Evolutionary conservation across 805 yeast genomes (phyloP), one percentile per base, ranked within the genome.

Genomic region (Cyberlindnera meyerae): DNA sequence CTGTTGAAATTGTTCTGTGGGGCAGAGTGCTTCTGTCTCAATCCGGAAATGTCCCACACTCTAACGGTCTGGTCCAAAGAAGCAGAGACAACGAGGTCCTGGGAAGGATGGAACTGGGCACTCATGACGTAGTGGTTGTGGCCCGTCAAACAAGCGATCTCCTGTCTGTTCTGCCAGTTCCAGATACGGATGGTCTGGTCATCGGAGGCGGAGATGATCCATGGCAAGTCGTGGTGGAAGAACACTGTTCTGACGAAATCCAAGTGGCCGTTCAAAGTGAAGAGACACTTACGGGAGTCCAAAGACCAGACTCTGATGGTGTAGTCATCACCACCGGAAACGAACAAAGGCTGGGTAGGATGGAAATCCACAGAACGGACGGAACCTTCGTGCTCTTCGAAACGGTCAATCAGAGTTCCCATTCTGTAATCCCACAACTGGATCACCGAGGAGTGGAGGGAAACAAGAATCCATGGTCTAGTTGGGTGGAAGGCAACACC

Each of bases 91-190:
- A 93, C 81, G 54, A 94, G 71, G 62, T 93, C 97, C 52, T 94
- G 96, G 32, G 80, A 68, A 30, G 97, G 97, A 60, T 93, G 99
- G 74, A 93, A 93, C 62, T 86, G 94, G 3, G 98, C 97, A 52
- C 94, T 84, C 93, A 93, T 86, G 38, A 93, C 97, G 63, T 94
- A 93, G 66, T 93, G 98, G 65, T 87, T 89, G 63, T 93, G 99
- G 44, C 99, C 98, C 7, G 98, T 90, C 50, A 93, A 68, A 55
- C 96, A 87, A 8, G 97, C 97, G 55, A 93, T 83, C 55, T 93
- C 97, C 60, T 88, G 90, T 52, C 98, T 79, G 61, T 89, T 89
- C 69, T 94, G 98, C 98, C 98, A 93, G 66, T 93, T 94, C 99
- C 99, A 93, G 48, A 93, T 90, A 60, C 99, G 76, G 48, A 94